Evolutionary conservation across 1,139 yeast species (phyloP).

Genomic region (Williopsis jadinii): DNA sequence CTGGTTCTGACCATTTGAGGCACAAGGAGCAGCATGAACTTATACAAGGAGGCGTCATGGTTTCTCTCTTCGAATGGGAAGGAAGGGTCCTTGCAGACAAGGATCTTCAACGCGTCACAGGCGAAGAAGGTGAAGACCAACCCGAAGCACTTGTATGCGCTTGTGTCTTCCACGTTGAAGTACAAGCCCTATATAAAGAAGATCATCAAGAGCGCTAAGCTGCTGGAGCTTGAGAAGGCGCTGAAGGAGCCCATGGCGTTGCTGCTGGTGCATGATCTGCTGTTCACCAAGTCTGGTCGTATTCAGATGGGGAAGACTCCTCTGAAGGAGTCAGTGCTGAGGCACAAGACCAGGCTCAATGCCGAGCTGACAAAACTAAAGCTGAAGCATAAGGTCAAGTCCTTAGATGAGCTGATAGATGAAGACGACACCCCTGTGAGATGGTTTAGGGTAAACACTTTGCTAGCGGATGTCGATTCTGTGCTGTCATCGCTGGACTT

Average conservation of each 20-base stretch:
- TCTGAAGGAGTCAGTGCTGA: slow-evolving; percentile 71
- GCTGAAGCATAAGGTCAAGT: slow-evolving; percentile 50
- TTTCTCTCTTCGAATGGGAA: slow-evolving; percentile 16
- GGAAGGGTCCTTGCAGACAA: slow-evolving; percentile 54
- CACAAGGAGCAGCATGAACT: slow-evolving; percentile 6
- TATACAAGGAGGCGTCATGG: slow-evolving; percentile 22
- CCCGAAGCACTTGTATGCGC: slow-evolving; percentile 81
- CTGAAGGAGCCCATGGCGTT: slow-evolving; percentile 39
- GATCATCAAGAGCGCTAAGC: slow-evolving; percentile 58
- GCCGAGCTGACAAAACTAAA: slow-evolving; percentile 80
- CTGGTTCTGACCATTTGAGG: too few species aligned
- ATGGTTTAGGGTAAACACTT: slow-evolving; percentile 77
- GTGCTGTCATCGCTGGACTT: slow-evolving; percentile 42
- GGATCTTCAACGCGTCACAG: slow-evolving; percentile 54
- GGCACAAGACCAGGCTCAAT: slow-evolving; percentile 70
- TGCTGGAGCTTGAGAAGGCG: slow-evolving; percentile 43
- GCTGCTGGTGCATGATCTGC: slow-evolving; percentile 72
- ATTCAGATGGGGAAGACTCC: slow-evolving; percentile 89
- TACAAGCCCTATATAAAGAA: slow-evolving; percentile 55
- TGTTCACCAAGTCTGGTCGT: slow-evolving; percentile 70
- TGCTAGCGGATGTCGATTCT: slow-evolving; percentile 33
- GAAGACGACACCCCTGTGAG: slow-evolving; percentile 75
- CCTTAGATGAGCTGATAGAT: slow-evolving; percentile 34
- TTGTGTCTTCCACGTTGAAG: slow-evolving; percentile 69
- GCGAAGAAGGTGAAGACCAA: slow-evolving; percentile 41